A percentile compares a stretch with the other conserved stretches of the same genome.
Evolutionary conservation across 2,329 filamentous ascomycete species (phyloP).

Genomic region (Aspergillus luchuensis): DNA sequence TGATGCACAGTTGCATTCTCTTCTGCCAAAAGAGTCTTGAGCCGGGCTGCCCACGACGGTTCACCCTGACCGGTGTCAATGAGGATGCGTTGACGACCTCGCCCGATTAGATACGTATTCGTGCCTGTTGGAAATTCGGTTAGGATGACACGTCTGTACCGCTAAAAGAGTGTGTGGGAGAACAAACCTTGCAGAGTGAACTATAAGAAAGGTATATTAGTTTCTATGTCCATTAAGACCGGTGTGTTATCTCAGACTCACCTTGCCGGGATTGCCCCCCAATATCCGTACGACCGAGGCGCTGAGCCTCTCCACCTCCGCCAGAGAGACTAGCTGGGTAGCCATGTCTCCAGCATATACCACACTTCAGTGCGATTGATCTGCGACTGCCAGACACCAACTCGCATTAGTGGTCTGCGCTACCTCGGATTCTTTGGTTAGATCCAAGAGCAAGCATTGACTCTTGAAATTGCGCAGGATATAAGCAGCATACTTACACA

Average conservation of each 20-base stretch:
- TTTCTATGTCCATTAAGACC: not conserved
- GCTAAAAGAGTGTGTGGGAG: not conserved
- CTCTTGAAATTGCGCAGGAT: not conserved
- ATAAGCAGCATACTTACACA: not conserved
- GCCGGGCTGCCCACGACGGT: slow-evolving; percentile 68
- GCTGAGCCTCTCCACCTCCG: slow-evolving; percentile 75
- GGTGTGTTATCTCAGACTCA: slow-evolving; percentile 30
- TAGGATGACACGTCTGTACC: not conserved
- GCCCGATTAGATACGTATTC: slow-evolving; percentile 91
- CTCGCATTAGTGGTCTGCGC: not conserved
- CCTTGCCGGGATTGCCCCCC: slow-evolving; percentile 87
- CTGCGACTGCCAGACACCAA: not conserved
- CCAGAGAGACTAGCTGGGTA: slow-evolving; percentile 63
- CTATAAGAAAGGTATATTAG: slow-evolving; percentile 22
- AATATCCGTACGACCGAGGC: slow-evolving; percentile 78
- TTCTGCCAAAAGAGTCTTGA: slow-evolving; percentile 65
- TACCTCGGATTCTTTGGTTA: not conserved
- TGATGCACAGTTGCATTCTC: slow-evolving; percentile 70
- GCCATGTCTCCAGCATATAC: slow-evolving; percentile 53
- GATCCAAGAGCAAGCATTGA: not conserved
- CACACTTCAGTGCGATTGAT: not conserved
- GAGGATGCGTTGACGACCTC: slow-evolving; percentile 70
- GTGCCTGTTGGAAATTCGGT: slow-evolving; percentile 57
- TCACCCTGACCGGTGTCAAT: slow-evolving; percentile 88
- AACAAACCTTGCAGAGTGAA: slow-evolving; percentile 62